Base-by-base conservation (phyloP, 2,329 filamentous ascomycete genomes). In the Ophiocordyceps unilateralis region DNA sequence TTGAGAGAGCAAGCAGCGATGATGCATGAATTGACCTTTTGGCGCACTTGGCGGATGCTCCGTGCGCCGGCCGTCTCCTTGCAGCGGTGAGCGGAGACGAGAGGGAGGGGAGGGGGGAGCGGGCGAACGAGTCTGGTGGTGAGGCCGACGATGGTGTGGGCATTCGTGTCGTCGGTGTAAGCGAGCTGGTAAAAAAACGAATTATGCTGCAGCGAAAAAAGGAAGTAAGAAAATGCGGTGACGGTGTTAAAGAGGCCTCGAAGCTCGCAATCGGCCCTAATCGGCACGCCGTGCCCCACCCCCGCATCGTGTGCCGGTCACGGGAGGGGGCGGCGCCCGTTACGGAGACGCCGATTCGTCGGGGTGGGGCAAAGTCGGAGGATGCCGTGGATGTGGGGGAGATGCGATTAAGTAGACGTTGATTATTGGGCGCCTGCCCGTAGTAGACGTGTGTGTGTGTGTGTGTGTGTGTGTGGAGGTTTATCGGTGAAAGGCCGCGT, bases 291-390 rank as follows among this genome's bases (percentile, higher is more conserved):
- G 20, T 11, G 37, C 22, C 38, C 26, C 17, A 21, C 34, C 43
- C 39, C 43, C 39, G 39, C 39, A 44, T 44, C n/a, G 32, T 9
- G 17, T 39, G 9, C 23, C 24, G 32, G 22, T 44, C 39, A 44
- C 39, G 43, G 43, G 43, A 17, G 20, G 19, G 22, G 39, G 28
- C 10, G n/a, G n/a, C n/a, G n/a, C n/a, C n/a, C 4, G 15, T 20
- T 17, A 19, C 32, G 32, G 32, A 36, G n/a, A 11, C 17, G n/a
- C 32, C 32, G 32, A 19, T 30, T 30, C 12, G 28, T 19, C 10
- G n/a, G 32, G 8, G 8, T 20, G 32, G 32, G 30, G 30, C 12
- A 12, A 9, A 32, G 15, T n/a, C n/a, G n/a, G n/a, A n/a, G n/a
- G n/a, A n/a, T n/a, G n/a, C n/a, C n/a, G n/a, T n/a, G n/a, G n/a